Evolutionary conservation across 2,329 filamentous ascomycete genomes (phyloP), one percentile per base, ranked within the genome.

Genomic region (Fusarium subglutinans): DNA sequence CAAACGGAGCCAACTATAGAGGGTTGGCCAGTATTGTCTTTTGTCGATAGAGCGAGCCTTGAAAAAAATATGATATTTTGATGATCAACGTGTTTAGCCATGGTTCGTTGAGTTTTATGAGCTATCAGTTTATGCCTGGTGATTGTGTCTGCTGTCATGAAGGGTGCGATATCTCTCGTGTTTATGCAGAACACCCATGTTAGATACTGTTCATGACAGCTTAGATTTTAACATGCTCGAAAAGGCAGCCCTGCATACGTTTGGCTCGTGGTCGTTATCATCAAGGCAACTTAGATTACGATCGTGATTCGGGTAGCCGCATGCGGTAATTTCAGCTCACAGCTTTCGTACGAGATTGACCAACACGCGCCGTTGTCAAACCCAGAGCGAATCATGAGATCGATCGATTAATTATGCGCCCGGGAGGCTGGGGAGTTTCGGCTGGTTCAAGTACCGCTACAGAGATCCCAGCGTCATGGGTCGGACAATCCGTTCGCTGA

Each of bases 381-480:
- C 37, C 24, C 53, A 43, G 30, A 63, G 54, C 63, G 55, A 72
- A 72, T 69, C 69, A 69, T 64, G 59, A 72, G 71, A 76, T 71
- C 63, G 68, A 72, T 71, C 66, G 63, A 70, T 59, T 44, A 33
- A 35, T 50, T 69, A 59, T 72, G 68, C 56, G 69, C 61, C 66
- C 37, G 37, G 63, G 63, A 72, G 69, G 70, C 69, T 72, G 70
- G 69, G 51, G 64, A 72, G 20, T 37, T 66, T 59, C 35, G 40
- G 55, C 20, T 54, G 12, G 47, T 33, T 64, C 24, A 74, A 60
- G 73, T 76, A 75, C 48, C 43, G 26, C 37, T 75, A 75, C 73
- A 59, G 63, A 59, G 24, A 63, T 63, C 66, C 66, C 66, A 45
- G 62, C 70, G 70, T 76, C 73, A 75, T 76, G 66, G 73, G 65